A percentile compares a stretch with the other conserved stretches of the same genome.
Conservation (phyloP, 2,329 filamentous ascomycete species). For the Verticillium nonalfalfae region DNA sequence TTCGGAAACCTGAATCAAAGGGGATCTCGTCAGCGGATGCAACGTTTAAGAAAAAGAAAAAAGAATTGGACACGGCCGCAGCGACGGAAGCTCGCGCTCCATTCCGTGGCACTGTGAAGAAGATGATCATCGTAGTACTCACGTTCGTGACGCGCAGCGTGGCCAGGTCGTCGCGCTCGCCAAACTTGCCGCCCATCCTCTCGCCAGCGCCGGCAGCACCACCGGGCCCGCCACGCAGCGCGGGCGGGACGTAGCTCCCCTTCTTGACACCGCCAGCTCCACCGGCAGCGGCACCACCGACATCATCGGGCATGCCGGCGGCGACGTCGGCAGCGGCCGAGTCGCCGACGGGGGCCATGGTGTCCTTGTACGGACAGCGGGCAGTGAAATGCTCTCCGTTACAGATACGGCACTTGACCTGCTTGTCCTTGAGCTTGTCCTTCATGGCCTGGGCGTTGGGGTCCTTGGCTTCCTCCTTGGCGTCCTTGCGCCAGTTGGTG, state of each 20-base stretch:
- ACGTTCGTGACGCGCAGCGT: slow-evolving; percentile 98
- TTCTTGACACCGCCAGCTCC: slow-evolving; percentile 60
- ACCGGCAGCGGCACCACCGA: slow-evolving; percentile 45
- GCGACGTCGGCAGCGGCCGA: slow-evolving; percentile 51
- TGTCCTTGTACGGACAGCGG: slow-evolving; percentile 99
- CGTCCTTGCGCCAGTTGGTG: slow-evolving; percentile 88
- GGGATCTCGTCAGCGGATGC: slow-evolving; percentile 17
- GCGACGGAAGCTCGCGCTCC: no score
- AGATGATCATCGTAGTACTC: slow-evolving; percentile 32
- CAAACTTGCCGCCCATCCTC: slow-evolving; percentile 83
- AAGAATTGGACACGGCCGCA: no score
- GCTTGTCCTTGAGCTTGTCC: slow-evolving; percentile 92
- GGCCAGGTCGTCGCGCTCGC: slow-evolving; percentile 91
- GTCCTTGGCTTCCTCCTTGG: slow-evolving; percentile 72
- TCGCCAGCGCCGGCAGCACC: slow-evolving; percentile 60
- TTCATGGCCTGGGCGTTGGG: slow-evolving; percentile 69
- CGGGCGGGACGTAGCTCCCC: slow-evolving; percentile 89
- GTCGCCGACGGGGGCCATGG: slow-evolving; percentile 78
- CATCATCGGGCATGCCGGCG: slow-evolving; percentile 47
- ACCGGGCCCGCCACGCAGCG: slow-evolving; percentile 66
- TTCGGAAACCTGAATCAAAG: slow-evolving; percentile 68
- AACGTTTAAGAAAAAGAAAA: no score
- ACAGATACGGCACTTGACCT: slow-evolving; percentile 99
- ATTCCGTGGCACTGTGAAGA: no score
- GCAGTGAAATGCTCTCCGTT: slow-evolving; percentile 98